These are phyloP conservation scores for Lactifluus piperatus DNA, from an alignment of 768 basidiomycete species.

Conservation along the genomic window DNA sequence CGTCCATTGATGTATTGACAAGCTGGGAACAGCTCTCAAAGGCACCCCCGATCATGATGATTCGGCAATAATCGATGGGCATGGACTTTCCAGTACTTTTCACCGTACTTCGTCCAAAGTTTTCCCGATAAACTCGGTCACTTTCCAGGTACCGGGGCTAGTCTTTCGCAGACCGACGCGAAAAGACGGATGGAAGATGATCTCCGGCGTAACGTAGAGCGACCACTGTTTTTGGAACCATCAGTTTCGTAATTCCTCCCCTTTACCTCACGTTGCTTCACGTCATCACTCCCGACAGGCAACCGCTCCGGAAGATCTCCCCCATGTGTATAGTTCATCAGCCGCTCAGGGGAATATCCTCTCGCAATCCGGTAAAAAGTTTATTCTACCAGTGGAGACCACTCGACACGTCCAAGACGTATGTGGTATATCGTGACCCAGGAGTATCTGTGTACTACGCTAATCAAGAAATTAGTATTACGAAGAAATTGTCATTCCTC, in stretches of 20 bases:
- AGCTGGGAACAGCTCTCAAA: conserved; percentile 10
- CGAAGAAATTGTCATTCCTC: conserved; percentile 87
- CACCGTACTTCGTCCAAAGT: background rate
- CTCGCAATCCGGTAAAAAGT: conserved; percentile 67
- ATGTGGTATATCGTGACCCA: conserved; percentile 9
- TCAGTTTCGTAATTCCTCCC: conserved; percentile 33
- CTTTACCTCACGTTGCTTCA: background rate
- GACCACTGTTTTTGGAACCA: conserved; percentile 53
- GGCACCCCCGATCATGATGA: background rate
- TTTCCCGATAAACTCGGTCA: background rate
- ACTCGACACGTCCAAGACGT: conserved; percentile 61
- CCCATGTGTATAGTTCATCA: conserved; percentile 81
- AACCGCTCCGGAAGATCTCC: conserved; percentile 53
- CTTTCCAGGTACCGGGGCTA: conserved; percentile 1
- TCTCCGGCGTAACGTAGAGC: conserved; percentile 51
- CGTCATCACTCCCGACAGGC: conserved; percentile 30
- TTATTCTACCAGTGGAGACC: conserved; percentile 80
- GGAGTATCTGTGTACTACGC: background rate
- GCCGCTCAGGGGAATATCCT: conserved; percentile 52
- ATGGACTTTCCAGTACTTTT: background rate
- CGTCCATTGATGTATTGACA: conserved; percentile 5
- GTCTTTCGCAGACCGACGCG: conserved; percentile 25
- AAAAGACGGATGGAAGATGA: conserved; percentile 53
- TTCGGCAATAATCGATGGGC: background rate
- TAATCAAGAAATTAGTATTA: conserved; percentile 28